These are phyloP conservation scores for Ophiognomonia clavigignenti-juglandacearum DNA, from an alignment of 2,329 filamentous ascomycete species.

Conservation along the genomic window DNA sequence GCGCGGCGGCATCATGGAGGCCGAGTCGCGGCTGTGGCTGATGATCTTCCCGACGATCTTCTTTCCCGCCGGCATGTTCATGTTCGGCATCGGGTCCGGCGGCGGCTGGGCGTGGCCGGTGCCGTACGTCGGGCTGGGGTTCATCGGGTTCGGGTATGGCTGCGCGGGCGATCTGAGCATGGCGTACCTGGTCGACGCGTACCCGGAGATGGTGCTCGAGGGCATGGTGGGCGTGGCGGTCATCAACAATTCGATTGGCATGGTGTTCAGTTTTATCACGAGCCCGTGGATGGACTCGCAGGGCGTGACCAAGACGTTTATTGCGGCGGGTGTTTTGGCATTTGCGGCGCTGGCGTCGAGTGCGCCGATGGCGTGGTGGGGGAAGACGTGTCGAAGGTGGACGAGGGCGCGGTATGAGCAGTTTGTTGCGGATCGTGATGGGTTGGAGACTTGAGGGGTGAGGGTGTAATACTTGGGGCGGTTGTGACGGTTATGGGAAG, in stretches of 20 bases:
- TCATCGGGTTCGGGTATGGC: constrained; percentile 38
- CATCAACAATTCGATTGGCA: constrained; percentile 16
- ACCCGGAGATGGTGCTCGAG: constrained; percentile 42
- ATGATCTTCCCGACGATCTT: constrained; percentile 31
- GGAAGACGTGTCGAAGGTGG: constrained; percentile 43
- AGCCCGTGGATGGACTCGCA: constrained; percentile 15
- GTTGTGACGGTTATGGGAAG: not conserved
- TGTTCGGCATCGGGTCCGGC: constrained; percentile 47
- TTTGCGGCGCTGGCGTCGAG: constrained; percentile 47
- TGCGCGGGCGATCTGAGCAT: constrained; percentile 38
- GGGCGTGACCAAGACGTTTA: constrained; percentile 11
- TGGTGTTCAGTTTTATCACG: constrained; percentile 14
- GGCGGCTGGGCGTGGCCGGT: constrained; percentile 38
- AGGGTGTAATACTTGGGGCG: not conserved
- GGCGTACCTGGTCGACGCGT: constrained; percentile 43
- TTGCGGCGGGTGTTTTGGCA: constrained; percentile 43
- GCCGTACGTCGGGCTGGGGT: constrained; percentile 40
- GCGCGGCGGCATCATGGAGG: constrained; percentile 27
- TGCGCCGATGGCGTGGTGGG: constrained; percentile 49
- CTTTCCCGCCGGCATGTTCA: constrained; percentile 37
- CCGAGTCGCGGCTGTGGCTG: constrained; percentile 26
- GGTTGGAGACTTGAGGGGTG: constrained; percentile 15
- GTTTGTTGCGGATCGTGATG: constrained; percentile 44
- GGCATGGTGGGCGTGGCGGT: constrained; percentile 46
- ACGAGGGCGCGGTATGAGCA: constrained; percentile 40